Evolutionary conservation across 2,329 filamentous ascomycete genomes (phyloP).

Genomic region (Trichoderma aggressivum): DNA sequence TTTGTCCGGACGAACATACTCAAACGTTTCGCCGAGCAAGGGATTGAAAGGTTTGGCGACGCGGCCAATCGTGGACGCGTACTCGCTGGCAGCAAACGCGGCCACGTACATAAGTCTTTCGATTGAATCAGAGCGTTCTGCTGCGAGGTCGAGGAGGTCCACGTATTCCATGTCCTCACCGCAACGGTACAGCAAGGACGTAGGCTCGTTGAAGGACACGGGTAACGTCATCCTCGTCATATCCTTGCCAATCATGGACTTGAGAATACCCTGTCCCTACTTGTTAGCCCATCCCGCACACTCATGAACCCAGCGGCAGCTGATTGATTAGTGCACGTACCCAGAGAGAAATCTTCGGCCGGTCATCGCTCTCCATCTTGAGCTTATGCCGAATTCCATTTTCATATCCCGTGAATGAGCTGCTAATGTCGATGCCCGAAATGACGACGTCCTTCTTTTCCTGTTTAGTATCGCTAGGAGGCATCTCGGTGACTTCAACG

Average conservation of each 20-base stretch:
- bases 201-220: constrained; percentile 98
- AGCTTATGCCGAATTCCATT: constrained; percentile 75
- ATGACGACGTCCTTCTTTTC: constrained; percentile 42
- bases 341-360: constrained; percentile 94
- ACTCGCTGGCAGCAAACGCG: constrained; percentile 93
- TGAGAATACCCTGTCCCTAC: constrained; percentile 73
- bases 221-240: constrained; percentile 99
- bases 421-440: constrained; percentile 61
- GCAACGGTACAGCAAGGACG: constrained; percentile 88
- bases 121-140: constrained; percentile 78
- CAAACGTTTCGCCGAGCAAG: constrained; percentile 91
- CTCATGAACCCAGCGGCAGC: background rate
- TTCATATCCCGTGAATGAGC: constrained; percentile 86
- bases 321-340: constrained; percentile 51
- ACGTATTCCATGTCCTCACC: constrained; percentile 98
- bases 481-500: constrained; percentile 73
- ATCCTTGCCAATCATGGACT: constrained; percentile 99
- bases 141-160: constrained; percentile 84
- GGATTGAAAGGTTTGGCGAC: constrained; percentile 99
- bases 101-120: constrained; percentile 94
- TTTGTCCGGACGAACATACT: constrained; percentile 93
- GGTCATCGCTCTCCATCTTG: constrained; percentile 86
- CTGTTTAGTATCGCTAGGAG: constrained; percentile 44
- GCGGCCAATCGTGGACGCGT: constrained; percentile 92
- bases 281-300: constrained; percentile 22